These are phyloP conservation scores for Isatis tinctoria DNA, from an alignment of 345 rosid genomes.

Conservation along the genomic window DNA sequence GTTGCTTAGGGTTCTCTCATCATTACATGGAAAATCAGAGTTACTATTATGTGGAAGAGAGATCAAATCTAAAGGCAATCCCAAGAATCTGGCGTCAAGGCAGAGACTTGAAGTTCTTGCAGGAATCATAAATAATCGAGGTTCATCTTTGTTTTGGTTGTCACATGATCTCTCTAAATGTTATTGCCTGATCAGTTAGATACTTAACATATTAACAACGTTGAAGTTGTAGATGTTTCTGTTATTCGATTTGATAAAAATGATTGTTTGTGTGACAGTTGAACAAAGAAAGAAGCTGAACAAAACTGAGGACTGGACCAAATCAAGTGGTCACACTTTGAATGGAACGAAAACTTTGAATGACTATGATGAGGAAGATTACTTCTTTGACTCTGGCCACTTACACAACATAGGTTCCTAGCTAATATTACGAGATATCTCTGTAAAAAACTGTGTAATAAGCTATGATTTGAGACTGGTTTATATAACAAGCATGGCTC, in stretches of 20 bases:
- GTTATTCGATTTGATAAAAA: background rate
- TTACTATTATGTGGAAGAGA: conserved; percentile 62
- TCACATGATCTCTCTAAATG: background rate
- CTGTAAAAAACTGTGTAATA: background rate
- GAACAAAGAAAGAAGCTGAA: conserved; percentile 65
- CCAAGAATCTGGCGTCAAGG: conserved; percentile 61
- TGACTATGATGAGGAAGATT: conserved; percentile 31
- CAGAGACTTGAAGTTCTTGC: conserved; percentile 49
- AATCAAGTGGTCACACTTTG: conserved; percentile 63
- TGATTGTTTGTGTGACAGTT: conserved; percentile 24
- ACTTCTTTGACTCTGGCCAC: too few species aligned
- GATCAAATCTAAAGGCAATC: conserved; percentile 42
- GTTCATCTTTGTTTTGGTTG: conserved; percentile 28
- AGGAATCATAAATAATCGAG: conserved; percentile 47
- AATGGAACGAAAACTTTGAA: conserved; percentile 34
- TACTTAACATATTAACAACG: background rate
- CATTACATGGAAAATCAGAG: too few species aligned
- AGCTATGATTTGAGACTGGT: background rate
- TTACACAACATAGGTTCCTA: too few species aligned
- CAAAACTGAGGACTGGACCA: conserved; percentile 73
- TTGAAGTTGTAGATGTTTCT: background rate
- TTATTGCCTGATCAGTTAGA: background rate
- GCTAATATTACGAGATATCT: too few species aligned
- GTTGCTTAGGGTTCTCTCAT: too few species aligned
- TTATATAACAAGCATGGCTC: background rate